Conservation (phyloP, 331 rosid genomes). For the Prunus yedoensis region DNA sequence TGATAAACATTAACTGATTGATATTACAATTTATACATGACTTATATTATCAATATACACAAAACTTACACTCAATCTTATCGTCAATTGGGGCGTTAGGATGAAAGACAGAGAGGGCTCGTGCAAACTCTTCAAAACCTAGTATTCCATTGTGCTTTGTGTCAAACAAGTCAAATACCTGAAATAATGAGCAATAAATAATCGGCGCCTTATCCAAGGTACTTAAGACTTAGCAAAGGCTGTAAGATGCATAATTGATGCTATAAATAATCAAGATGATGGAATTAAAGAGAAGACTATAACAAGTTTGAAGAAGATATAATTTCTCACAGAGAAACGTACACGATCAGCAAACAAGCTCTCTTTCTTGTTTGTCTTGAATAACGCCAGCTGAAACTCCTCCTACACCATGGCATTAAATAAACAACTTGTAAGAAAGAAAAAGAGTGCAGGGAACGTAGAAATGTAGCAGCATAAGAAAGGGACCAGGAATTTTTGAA, state of each 20-base stretch:
- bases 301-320: slow-evolving; percentile 13
- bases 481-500: not conserved
- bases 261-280: slow-evolving; percentile 3
- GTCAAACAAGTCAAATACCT: slow-evolving; percentile 97
- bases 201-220: slow-evolving; percentile 21
- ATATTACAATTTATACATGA: not conserved
- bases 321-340: slow-evolving; percentile 20
- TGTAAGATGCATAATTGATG: not conserved
- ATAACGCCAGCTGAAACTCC: slow-evolving; percentile 95
- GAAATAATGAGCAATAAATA: slow-evolving; percentile 18
- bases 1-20: not conserved
- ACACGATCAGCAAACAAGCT: slow-evolving; percentile 98
- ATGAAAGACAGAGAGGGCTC: slow-evolving; percentile 92
- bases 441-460: not conserved
- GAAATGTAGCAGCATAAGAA: not conserved
- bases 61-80: slow-evolving; percentile 82
- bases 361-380: slow-evolving; percentile 95
- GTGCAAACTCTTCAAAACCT: slow-evolving; percentile 98
- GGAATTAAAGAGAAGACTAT: slow-evolving; percentile 5
- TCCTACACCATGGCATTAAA: slow-evolving; percentile 50
- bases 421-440: slow-evolving; percentile 3
- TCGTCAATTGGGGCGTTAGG: slow-evolving; percentile 96
- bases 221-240: not conserved
- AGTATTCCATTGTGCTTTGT: slow-evolving; percentile 95
- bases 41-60: not conserved